Base-by-base conservation (phyloP, 1,284 basidiomycete species). In the Apiotrichum gamsii region DNA sequence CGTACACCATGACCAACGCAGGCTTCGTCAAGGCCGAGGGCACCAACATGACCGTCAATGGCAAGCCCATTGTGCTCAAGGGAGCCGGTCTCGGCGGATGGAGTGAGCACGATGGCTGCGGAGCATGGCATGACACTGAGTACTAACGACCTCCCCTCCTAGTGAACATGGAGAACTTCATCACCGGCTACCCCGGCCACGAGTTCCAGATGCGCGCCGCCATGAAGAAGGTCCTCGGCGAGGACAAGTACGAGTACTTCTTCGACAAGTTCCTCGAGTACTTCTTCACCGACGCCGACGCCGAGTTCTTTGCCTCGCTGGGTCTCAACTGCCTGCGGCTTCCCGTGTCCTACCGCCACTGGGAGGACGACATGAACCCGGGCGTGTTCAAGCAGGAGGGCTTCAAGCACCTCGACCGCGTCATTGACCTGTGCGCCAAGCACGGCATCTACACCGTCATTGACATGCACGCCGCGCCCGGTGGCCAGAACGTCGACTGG, bases 241-340 rank as follows among this genome's bases (percentile, higher is more conserved):
- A 77, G 47, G 75, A 81, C 42, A 87, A 84, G 63, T 78, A 83
- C 13, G 80, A 80, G 23, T 83, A 81, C 72, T 87, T 87, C 74
- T 88, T 87, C 56, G 82, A 85, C 70, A 82, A 80, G 82, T 83
- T 83, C 67, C 72, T 84, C 18, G 79, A 83, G 58, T 77, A 83
- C 67, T 84, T 52, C 72, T 85, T 85, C 69, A 74, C 74, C 32
- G 81, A 81, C 16, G 72, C 75, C 18, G 83, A 85, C 60, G 82
- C 82, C 14, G 67, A 71, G 42, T 84, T 82, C 73, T 84, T 82
- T 72, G 79, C 78, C 0, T 54, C 54, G 8, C 76, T 84, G 14
- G 81, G 82, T 0, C 67, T 85, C 52, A 85, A 85, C 69, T 83
- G 81, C 56, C 80, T 84, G 46, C 78, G 83, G 6, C 34, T 52